Evolutionary conservation across 228 moss, liverwort and hornwort genomes (phyloP).

Genomic region (Sphagnum magellanicum): DNA sequence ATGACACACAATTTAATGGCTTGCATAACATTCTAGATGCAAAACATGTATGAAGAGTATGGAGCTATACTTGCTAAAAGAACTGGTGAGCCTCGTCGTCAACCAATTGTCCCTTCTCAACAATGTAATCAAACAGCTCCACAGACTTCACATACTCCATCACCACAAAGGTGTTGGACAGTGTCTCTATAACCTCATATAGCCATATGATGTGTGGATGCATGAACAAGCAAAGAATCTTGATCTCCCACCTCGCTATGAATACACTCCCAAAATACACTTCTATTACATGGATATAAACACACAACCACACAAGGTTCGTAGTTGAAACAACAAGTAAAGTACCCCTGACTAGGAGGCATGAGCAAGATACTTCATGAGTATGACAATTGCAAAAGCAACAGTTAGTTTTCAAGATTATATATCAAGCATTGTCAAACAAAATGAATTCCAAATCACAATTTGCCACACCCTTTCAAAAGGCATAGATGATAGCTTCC

Average conservation of each 20-base stretch:
- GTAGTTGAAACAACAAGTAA: too few relatives aligned
- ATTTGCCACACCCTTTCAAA: background rate
- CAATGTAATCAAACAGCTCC: constrained; percentile 59
- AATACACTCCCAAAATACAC: background rate
- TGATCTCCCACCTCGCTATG: constrained; percentile 50
- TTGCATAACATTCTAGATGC: too few relatives aligned
- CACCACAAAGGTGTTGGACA: constrained; percentile 36
- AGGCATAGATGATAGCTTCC: background rate
- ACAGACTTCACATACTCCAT: constrained; percentile 62
- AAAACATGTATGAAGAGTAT: background rate
- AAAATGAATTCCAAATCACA: background rate
- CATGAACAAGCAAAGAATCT: constrained; percentile 52
- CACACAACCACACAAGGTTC: too few relatives aligned
- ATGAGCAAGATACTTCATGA: too few relatives aligned
- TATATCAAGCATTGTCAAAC: background rate
- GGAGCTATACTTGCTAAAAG: constrained; percentile 48
- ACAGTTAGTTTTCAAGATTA: too few relatives aligned
- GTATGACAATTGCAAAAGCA: too few relatives aligned
- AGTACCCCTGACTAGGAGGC: too few relatives aligned
- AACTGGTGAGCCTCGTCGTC: constrained; percentile 43
- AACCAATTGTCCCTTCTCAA: constrained; percentile 33
- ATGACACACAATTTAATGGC: too few relatives aligned
- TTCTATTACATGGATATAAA: too few relatives aligned
- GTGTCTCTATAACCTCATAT: constrained; percentile 48
- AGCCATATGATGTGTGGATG: constrained; percentile 58